Percentiles rank a stretch among this genome's conserved stretches.
Conservation (phyloP, 2,329 filamentous ascomycete species). For the Colletotrichum orbiculare region DNA sequence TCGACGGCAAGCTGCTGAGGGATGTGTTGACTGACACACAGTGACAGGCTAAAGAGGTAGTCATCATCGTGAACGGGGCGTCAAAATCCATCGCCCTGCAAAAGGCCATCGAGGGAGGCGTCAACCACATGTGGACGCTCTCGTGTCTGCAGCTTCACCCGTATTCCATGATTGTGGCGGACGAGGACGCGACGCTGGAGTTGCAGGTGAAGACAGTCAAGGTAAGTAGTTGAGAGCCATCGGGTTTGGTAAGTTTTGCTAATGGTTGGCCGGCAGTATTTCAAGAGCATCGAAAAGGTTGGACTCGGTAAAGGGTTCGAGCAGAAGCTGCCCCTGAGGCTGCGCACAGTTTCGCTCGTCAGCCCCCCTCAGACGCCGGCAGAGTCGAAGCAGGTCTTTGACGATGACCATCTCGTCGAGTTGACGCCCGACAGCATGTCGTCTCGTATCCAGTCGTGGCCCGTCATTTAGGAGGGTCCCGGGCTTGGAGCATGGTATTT, state of each 20-base stretch:
- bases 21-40: constrained; percentile 74
- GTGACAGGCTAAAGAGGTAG: constrained; percentile 74
- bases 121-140: constrained; percentile 86
- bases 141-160: constrained; percentile 79
- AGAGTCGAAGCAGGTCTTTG: constrained; percentile 18
- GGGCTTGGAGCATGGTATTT: neutral
- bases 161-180: constrained; percentile 78
- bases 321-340: constrained; percentile 52
- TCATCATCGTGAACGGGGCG: constrained; percentile 78
- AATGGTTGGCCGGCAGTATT: constrained; percentile 43
- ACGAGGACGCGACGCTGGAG: constrained; percentile 76
- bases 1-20: constrained; percentile 42
- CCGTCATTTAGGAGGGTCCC: constrained; percentile 5
- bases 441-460: constrained; percentile 35
- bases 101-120: constrained; percentile 77
- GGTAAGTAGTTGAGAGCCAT: constrained; percentile 39
- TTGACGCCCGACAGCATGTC: constrained; percentile 39
- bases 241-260: neutral
- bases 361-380: constrained; percentile 39
- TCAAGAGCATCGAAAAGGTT: constrained; percentile 69
- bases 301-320: constrained; percentile 58
- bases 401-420: constrained; percentile 31
- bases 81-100: constrained; percentile 79
- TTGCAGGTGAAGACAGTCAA: constrained; percentile 74
- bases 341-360: constrained; percentile 33